phyloP scores from a whole-genome alignment of 2,329 filamentous ascomycete genomes.

The Lachnellula hyalina region DNA sequence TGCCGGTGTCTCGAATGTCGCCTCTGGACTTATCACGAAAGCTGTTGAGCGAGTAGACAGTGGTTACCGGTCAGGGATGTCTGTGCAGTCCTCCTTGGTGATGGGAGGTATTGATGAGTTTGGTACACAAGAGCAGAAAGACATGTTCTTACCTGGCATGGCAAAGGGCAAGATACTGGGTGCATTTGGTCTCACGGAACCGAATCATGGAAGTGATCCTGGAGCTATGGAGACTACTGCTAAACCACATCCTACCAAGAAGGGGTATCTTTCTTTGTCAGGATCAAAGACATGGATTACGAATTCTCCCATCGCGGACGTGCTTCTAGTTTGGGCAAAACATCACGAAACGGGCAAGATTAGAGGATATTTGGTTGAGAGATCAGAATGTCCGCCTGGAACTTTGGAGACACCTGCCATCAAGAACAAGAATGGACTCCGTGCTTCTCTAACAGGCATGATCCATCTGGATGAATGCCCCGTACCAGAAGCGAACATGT shows the following conservation, averaged over 20 bases:
- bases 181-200: slow-evolving; percentile 86
- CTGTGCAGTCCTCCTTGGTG: slow-evolving; percentile 84
- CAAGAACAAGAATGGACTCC: slow-evolving; percentile 91
- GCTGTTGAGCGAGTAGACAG: slow-evolving; percentile 89
- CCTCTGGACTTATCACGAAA: slow-evolving; percentile 82
- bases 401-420: slow-evolving; percentile 87
- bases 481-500: slow-evolving; percentile 87
- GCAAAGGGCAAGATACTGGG: slow-evolving; percentile 78
- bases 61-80: slow-evolving; percentile 89
- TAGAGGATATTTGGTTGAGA: slow-evolving; percentile 83
- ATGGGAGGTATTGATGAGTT: slow-evolving; percentile 92
- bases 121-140: slow-evolving; percentile 80
- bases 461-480: slow-evolving; percentile 91
- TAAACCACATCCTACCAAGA: slow-evolving; percentile 77
- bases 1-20: slow-evolving; percentile 81
- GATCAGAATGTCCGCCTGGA: slow-evolving; percentile 76
- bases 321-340: slow-evolving; percentile 89
- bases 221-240: slow-evolving; percentile 86
- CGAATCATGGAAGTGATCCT: slow-evolving; percentile 88
- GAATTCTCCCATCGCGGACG: slow-evolving; percentile 83
- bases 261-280: slow-evolving; percentile 72
- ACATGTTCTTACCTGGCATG: slow-evolving; percentile 73
- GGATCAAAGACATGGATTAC: slow-evolving; percentile 95
- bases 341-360: slow-evolving; percentile 89
- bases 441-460: slow-evolving; percentile 95